phyloP scores from a whole-genome alignment of 345 rosid genomes.

The Conringia planisiliqua region DNA sequence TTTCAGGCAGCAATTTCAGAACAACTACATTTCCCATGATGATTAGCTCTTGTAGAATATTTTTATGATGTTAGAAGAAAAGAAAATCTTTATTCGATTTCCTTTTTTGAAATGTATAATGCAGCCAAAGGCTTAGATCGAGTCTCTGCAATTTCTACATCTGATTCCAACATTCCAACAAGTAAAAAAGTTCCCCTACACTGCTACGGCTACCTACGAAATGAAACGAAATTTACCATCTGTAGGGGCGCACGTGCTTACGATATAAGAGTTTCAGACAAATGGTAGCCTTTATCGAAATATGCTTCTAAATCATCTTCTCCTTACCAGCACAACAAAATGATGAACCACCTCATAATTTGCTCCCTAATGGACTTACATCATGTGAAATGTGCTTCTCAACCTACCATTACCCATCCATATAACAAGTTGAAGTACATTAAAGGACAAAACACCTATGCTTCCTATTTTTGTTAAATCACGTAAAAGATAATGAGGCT shows the following conservation, averaged over 20 bases:
- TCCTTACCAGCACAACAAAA: neutral
- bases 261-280: constrained; percentile 5
- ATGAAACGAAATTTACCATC: neutral
- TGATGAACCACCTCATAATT: neutral
- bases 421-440: neutral
- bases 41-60: neutral
- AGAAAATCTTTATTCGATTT: neutral
- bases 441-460: constrained; percentile 5
- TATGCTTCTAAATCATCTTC: neutral
- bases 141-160: neutral
- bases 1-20: constrained; percentile 5
- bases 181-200: neutral
- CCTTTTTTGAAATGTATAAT: neutral
- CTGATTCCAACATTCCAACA: constrained; percentile 4
- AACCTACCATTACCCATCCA: constrained; percentile 8
- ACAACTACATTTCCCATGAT: neutral
- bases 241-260: neutral
- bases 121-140: constrained; percentile 6
- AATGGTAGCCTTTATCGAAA: neutral
- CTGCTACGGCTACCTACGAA: neutral
- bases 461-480: constrained; percentile 2
- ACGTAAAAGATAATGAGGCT: constrained; percentile 4
- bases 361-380: neutral
- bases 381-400: constrained; percentile 11
- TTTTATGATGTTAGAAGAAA: neutral